A percentile compares a stretch with the other conserved stretches of the same genome.
These are phyloP conservation scores for Colletotrichum incanum DNA, from an alignment of 2,329 filamentous ascomycete species.

Conservation along the genomic window DNA sequence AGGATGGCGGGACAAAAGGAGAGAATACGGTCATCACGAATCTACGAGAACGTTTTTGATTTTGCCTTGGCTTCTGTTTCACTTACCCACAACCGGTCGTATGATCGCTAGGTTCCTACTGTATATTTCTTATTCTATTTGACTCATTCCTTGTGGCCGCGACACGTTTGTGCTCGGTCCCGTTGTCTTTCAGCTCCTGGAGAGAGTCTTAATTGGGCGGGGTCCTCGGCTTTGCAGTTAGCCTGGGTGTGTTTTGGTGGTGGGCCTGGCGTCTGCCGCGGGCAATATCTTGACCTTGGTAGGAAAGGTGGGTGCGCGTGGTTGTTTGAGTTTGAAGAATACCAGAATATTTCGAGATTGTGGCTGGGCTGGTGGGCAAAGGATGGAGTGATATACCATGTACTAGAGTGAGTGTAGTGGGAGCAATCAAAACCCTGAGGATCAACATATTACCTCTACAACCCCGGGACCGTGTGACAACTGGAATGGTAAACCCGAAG, in stretches of 20 bases:
- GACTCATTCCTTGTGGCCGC: background rate
- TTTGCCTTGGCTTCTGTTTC: constrained; percentile 14
- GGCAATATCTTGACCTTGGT: constrained; percentile 13
- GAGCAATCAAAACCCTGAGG: constrained; percentile 31
- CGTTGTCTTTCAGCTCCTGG: constrained; percentile 36
- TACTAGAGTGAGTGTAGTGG: constrained; percentile 17
- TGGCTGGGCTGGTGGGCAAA: constrained; percentile 2
- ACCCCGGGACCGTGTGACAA: background rate
- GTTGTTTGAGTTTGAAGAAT: constrained; percentile 23
- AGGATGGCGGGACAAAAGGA: constrained; percentile 13
- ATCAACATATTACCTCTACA: background rate
- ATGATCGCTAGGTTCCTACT: constrained; percentile 15
- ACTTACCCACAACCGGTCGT: background rate
- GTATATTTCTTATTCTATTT: constrained; percentile 35
- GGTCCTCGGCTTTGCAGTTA: constrained; percentile 23
- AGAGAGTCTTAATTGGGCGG: constrained; percentile 35
- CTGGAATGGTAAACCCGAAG: too few species aligned
- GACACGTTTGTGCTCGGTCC: background rate
- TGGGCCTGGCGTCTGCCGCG: constrained; percentile 42
- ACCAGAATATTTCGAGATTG: constrained; percentile 35
- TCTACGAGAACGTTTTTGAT: constrained; percentile 39
- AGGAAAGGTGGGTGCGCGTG: background rate
- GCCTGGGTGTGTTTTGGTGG: constrained; percentile 17
- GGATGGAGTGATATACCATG: constrained; percentile 38
- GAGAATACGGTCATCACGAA: constrained; percentile 40